phyloP scores from a whole-genome alignment of 2,329 filamentous ascomycete species.

The Scortechinia acanthostroma region DNA sequence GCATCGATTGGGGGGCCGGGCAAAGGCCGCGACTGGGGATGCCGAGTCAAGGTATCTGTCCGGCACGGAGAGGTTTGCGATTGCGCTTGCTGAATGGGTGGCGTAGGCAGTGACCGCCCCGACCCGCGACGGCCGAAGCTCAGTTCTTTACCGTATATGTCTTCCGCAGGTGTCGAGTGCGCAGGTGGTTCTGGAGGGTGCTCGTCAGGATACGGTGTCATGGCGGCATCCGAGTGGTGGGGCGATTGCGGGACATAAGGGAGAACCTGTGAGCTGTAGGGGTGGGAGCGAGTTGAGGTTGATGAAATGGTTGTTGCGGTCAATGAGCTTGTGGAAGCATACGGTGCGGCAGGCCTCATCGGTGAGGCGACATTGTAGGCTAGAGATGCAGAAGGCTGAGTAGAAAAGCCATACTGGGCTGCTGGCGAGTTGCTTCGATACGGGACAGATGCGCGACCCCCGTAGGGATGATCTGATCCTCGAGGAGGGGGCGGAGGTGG shows the following conservation, averaged over 20 bases:
- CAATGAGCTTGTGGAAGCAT: background rate
- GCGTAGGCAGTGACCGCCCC: background rate
- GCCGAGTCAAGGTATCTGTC: conserved; percentile 1
- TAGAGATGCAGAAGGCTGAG: too few species aligned
- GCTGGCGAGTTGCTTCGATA: background rate
- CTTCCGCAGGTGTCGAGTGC: background rate
- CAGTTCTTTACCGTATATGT: background rate
- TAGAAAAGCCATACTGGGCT: too few species aligned
- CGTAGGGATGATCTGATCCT: background rate
- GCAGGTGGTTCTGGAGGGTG: background rate
- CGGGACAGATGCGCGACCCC: background rate
- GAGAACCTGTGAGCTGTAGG: background rate
- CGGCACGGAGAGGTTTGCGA: background rate
- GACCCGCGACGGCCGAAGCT: background rate
- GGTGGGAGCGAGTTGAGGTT: background rate
- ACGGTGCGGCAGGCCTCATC: background rate
- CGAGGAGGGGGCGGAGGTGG: background rate
- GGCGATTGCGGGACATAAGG: background rate
- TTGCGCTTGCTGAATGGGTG: background rate
- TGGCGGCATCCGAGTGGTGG: background rate
- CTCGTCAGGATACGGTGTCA: background rate
- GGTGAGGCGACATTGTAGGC: too few species aligned
- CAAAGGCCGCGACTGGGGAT: background rate
- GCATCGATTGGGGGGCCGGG: background rate
- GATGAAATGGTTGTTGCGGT: background rate